Conservation (phyloP, 768 basidiomycete species). For the Termitomyces sp. region DNA sequence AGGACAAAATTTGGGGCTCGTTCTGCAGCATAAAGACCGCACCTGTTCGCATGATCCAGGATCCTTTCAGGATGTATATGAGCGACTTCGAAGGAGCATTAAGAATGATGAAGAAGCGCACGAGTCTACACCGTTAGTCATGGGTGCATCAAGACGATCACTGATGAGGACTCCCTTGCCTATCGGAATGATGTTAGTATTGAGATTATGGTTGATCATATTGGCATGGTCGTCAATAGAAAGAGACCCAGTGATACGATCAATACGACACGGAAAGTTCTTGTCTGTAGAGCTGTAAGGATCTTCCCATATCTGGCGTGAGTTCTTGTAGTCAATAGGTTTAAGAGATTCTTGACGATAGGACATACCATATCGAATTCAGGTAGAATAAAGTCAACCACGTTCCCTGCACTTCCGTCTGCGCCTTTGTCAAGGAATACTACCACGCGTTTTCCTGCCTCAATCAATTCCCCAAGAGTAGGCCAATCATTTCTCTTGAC, state of each 20-base stretch:
- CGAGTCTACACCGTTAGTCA: constrained; percentile 23
- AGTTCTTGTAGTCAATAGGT: not conserved
- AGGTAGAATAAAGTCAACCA: constrained; percentile 31
- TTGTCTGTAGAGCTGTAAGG: constrained; percentile 32
- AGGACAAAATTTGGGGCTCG: constrained; percentile 41
- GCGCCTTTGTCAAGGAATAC: constrained; percentile 41
- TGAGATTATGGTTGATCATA: constrained; percentile 39
- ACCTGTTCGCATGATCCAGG: constrained; percentile 34
- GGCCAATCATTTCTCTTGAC: constrained; percentile 50
- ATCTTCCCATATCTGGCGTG: constrained; percentile 32
- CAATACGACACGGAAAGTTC: constrained; percentile 33
- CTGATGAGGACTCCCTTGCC: constrained; percentile 20
- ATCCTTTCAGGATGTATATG: constrained; percentile 17
- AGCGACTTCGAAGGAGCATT: not conserved
- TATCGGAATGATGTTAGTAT: constrained; percentile 26
- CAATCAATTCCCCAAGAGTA: constrained; percentile 53
- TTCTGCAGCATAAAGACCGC: constrained; percentile 31
- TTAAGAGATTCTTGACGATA: not conserved
- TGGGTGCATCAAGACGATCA: constrained; percentile 19
- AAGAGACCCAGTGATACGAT: constrained; percentile 31
- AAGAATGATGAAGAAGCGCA: constrained; percentile 8
- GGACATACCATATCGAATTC: constrained; percentile 30
- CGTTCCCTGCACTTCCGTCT: constrained; percentile 10
- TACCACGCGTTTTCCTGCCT: constrained; percentile 45
- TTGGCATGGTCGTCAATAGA: constrained; percentile 29